Percentiles rank a stretch among this genome's conserved stretches.
phyloP scores from a whole-genome alignment of 441 rosid genomes.

The Populus trichocarpa region DNA sequence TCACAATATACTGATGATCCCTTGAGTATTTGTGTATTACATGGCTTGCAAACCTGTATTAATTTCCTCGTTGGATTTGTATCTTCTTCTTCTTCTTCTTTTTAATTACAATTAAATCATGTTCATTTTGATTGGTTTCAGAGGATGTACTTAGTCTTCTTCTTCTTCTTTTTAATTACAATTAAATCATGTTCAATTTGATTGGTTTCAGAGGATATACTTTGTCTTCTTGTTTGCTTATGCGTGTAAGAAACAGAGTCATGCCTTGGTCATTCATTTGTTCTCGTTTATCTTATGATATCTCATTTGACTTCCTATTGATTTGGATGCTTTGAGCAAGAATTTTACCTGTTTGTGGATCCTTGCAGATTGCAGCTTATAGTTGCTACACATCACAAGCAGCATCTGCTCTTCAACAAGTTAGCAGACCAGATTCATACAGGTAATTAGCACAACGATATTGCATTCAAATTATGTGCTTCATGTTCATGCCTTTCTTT shows the following conservation, averaged over 20 bases:
- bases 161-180: neutral
- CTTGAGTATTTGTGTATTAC: neutral
- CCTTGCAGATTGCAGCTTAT: constrained; percentile 26
- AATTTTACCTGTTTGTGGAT: neutral
- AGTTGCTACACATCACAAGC: constrained; percentile 15
- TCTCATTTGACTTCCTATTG: neutral
- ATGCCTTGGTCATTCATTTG: neutral
- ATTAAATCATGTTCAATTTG: neutral
- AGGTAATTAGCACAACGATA: constrained; percentile 18
- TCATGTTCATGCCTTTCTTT: neutral
- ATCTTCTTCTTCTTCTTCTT: too few relatives aligned
- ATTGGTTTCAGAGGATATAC: neutral
- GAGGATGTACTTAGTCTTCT: neutral
- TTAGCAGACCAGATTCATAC: constrained; percentile 1
- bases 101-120: too few relatives aligned
- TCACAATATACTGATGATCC: neutral
- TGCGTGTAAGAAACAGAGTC: neutral
- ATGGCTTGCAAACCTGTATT: neutral
- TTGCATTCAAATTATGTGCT: neutral
- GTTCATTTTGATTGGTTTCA: too few relatives aligned
- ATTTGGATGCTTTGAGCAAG: neutral
- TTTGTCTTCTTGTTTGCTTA: neutral
- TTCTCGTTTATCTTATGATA: neutral
- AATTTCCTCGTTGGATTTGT: neutral
- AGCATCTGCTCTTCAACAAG: constrained; percentile 21